These are phyloP conservation scores for Microcyclospora tardicrescens DNA, from an alignment of 2,329 filamentous ascomycete genomes.

Conservation along the genomic window DNA sequence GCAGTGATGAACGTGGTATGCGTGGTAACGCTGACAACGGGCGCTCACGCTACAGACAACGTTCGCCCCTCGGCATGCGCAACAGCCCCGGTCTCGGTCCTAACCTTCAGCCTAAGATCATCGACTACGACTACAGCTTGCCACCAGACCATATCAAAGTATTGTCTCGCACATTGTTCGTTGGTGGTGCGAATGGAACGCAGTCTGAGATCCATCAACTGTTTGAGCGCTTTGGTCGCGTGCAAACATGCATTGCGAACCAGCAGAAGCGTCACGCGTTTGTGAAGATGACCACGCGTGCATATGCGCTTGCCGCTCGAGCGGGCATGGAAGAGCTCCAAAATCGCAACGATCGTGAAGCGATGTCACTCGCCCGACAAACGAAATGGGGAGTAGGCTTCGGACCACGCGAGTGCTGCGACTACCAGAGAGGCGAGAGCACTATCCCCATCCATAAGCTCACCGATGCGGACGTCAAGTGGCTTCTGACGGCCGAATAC, in stretches of 20 bases:
- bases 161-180: constrained; percentile 85
- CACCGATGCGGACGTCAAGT: constrained; percentile 92
- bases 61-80: constrained; percentile 47
- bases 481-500: constrained; percentile 88
- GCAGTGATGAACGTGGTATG: constrained; percentile 24
- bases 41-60: constrained; percentile 67
- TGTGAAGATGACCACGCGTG: constrained; percentile 91
- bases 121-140: constrained; percentile 65
- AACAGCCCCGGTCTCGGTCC: constrained; percentile 45
- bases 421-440: constrained; percentile 85
- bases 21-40: constrained; percentile 37
- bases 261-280: constrained; percentile 97
- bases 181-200: constrained; percentile 72
- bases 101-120: constrained; percentile 52
- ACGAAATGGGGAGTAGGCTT: constrained; percentile 98
- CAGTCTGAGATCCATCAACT: constrained; percentile 71
- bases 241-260: constrained; percentile 97
- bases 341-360: constrained; percentile 55
- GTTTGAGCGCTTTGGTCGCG: constrained; percentile 69
- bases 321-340: constrained; percentile 90
- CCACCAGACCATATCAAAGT: constrained; percentile 76
- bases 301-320: constrained; percentile 72
- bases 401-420: constrained; percentile 90
- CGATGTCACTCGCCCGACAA: constrained; percentile 53
- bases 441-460: constrained; percentile 84